Evolutionary conservation across 2,329 filamentous ascomycete genomes (phyloP).

Genomic region (Acrocalymma vagum): DNA sequence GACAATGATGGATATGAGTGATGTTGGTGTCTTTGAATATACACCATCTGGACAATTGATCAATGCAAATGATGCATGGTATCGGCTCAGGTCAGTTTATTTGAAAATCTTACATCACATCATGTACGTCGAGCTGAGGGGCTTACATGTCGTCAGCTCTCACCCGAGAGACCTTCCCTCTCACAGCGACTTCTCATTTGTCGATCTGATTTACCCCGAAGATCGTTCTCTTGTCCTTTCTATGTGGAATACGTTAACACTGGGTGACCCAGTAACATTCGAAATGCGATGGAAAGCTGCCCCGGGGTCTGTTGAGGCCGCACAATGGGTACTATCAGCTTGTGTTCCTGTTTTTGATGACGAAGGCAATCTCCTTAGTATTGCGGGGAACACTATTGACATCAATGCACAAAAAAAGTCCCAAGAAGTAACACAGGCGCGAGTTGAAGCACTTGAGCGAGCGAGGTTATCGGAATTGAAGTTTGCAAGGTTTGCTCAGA

Average conservation of each 20-base stretch:
- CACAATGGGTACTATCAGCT: slow-evolving; percentile 39
- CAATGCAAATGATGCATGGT: slow-evolving; percentile 42
- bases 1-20: slow-evolving; percentile 45
- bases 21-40: slow-evolving; percentile 45
- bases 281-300: slow-evolving; percentile 44
- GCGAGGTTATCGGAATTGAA: slow-evolving; percentile 32
- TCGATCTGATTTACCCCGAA: slow-evolving; percentile 38
- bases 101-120: neutral
- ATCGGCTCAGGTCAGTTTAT: slow-evolving; percentile 25
- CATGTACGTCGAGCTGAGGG: neutral
- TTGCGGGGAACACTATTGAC: slow-evolving; percentile 42
- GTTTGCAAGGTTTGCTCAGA: slow-evolving; percentile 34
- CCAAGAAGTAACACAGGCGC: slow-evolving; percentile 27
- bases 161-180: slow-evolving; percentile 27
- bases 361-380: slow-evolving; percentile 30
- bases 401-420: slow-evolving; percentile 42
- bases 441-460: slow-evolving; percentile 35
- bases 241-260: slow-evolving; percentile 37
- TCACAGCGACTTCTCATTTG: slow-evolving; percentile 36
- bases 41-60: slow-evolving; percentile 30
- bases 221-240: slow-evolving; percentile 35
- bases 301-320: slow-evolving; percentile 15
- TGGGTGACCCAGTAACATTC: slow-evolving; percentile 37
- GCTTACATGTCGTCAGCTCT: slow-evolving; percentile 19
- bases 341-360: slow-evolving; percentile 41